Evolutionary conservation across 2,329 filamentous ascomycete genomes (phyloP), one percentile per base, ranked within the genome.

Genomic region (Curvularia sp.): DNA sequence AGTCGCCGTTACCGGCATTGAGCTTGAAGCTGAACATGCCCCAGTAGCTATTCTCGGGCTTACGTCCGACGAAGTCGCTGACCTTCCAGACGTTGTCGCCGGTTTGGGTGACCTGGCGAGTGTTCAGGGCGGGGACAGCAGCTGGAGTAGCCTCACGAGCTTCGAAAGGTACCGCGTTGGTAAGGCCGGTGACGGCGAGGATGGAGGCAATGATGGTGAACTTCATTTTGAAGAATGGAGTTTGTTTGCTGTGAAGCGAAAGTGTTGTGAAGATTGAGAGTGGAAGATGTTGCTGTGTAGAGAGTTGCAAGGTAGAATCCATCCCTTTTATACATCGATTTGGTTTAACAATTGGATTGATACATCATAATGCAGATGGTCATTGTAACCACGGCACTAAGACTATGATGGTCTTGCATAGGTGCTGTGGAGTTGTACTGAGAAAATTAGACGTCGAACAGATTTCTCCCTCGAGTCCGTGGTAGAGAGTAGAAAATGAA

Each of bases 71-170:
- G 57, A 69, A 65, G 20, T 61, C 43, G 42, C 55, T 58, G 39
- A 69, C 54, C 49, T 65, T 66, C 67, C 67, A 69, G 56, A 65
- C 35, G 53, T 67, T 64, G 53, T 66, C 62, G 28, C 67, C 53
- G 7, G 57, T 54, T 52, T 56, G 60, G n/a, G 53, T 48, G n/a
- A 18, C 44, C 28, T 35, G 28, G 10, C 44, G 44, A 22, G 44
- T 8, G 3, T 43, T 15, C 20, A 43, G 20, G 39, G 35, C 7
- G 15, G 35, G 15, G 31, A 10, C 18, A 4, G 31, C 53, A 5
- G 42, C 48, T 22, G 52, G 50, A 26, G 50, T 20, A 22, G 18
- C 18, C 18, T 42, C 39, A 42, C 65, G 65, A 28, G 50, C 35
- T 26, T 58, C 51, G 20, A 68, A 49, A 31, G 64, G 64, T 20